These are phyloP conservation scores for Trichoderma sp. DNA, from an alignment of 2,329 filamentous ascomycete species.

Conservation along the genomic window DNA sequence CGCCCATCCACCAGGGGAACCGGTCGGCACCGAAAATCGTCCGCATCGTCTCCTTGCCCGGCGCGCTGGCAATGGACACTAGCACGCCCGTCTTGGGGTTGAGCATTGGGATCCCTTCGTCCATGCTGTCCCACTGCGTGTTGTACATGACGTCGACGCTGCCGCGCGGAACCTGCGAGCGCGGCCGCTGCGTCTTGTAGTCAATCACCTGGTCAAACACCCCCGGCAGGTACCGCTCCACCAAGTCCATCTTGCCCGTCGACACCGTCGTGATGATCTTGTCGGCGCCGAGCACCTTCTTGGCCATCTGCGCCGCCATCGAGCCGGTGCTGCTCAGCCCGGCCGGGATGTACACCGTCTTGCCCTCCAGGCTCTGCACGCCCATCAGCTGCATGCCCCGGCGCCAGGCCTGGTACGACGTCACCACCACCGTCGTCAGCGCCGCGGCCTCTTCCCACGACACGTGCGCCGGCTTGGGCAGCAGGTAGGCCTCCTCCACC, in stretches of 20 bases:
- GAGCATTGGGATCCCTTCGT: conserved; percentile 43
- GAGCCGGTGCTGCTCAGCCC: conserved; percentile 52
- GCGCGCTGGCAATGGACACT: conserved; percentile 45
- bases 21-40: conserved; percentile 37
- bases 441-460: conserved; percentile 43
- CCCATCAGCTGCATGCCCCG: conserved; percentile 42
- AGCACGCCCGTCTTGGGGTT: conserved; percentile 43
- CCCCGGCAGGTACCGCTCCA: conserved; percentile 45
- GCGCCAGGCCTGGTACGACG: conserved; percentile 47
- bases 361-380: conserved; percentile 46
- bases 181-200: conserved; percentile 48
- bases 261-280: conserved; percentile 55
- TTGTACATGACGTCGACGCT: conserved; percentile 55
- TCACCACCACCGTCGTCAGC: conserved; percentile 42
- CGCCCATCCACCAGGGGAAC: conserved; percentile 43
- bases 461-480: conserved; percentile 37
- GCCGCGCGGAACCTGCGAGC: conserved; percentile 41
- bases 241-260: conserved; percentile 51
- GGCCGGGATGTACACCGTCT: conserved; percentile 54
- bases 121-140: conserved; percentile 46
- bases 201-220: conserved; percentile 55
- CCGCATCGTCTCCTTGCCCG: conserved; percentile 35
- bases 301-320: conserved; percentile 51
- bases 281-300: conserved; percentile 50
- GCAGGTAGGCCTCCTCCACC: conserved; percentile 38